Evolutionary conservation across 2,329 filamentous ascomycete genomes (phyloP).

Genomic region (Colletotrichum sp.): DNA sequence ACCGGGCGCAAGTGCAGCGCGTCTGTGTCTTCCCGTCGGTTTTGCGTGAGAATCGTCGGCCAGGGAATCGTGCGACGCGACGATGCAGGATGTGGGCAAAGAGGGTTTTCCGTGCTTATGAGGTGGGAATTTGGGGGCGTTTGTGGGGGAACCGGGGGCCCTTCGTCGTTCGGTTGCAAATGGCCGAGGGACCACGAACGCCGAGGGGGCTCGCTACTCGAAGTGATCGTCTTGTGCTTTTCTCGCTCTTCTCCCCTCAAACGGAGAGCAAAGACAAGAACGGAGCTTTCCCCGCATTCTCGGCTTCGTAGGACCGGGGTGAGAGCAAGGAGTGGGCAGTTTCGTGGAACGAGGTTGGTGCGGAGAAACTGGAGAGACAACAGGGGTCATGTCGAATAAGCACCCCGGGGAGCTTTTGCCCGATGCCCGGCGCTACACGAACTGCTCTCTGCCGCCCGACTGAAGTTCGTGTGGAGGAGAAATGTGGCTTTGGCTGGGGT

Average conservation of each 20-base stretch:
- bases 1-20: neutral
- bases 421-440: constrained; percentile 12
- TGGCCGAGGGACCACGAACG: neutral
- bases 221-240: neutral
- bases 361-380: constrained; percentile 5
- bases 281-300: constrained; percentile 7
- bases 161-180: neutral
- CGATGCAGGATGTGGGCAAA: constrained; percentile 3
- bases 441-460: neutral
- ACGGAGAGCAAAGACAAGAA: neutral
- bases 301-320: neutral
- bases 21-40: neutral
- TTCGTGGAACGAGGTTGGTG: constrained; percentile 12
- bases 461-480: neutral
- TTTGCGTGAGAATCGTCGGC: constrained; percentile 20
- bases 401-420: constrained; percentile 5
- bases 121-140: neutral
- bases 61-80: constrained; percentile 18
- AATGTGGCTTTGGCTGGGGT: neutral
- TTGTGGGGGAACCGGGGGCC: neutral
- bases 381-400: neutral
- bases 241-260: neutral
- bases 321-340: neutral
- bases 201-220: neutral
- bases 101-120: constrained; percentile 1